A percentile compares a stretch with the other conserved stretches of the same genome.
Conservation (phyloP, 2,329 filamentous ascomycete genomes). For the Alternaria triticina region DNA sequence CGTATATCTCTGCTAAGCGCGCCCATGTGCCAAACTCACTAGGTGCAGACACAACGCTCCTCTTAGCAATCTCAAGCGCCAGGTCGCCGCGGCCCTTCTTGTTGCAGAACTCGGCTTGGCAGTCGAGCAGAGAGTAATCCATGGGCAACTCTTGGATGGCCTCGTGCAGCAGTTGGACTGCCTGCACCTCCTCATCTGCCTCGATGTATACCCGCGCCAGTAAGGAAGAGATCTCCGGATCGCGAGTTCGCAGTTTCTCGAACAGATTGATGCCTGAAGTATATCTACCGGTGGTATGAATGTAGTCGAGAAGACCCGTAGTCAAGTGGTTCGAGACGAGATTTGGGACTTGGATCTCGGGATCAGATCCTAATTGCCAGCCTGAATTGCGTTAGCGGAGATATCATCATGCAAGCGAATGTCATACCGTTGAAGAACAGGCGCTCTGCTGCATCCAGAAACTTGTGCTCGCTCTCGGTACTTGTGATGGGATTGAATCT, state of each 20-base stretch:
- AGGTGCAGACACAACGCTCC: conserved; percentile 91
- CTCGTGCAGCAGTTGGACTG: conserved; percentile 84
- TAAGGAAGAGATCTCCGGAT: conserved; percentile 91
- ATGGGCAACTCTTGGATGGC: conserved; percentile 90
- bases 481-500: conserved; percentile 97
- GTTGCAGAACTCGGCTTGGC: conserved; percentile 89
- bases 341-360: conserved; percentile 96
- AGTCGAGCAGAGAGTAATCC: conserved; percentile 96
- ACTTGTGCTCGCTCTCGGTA: conserved; percentile 97
- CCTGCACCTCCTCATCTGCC: conserved; percentile 97
- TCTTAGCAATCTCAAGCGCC: conserved; percentile 90
- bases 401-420: neutral
- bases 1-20: conserved; percentile 89
- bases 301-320: conserved; percentile 91
- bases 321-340: conserved; percentile 96
- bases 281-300: conserved; percentile 92
- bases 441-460: conserved; percentile 90
- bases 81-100: conserved; percentile 86
- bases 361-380: conserved; percentile 95
- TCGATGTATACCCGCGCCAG: conserved; percentile 90
- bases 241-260: conserved; percentile 88
- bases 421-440: conserved; percentile 85
- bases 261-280: conserved; percentile 97
- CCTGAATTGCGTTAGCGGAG: conserved; percentile 53
- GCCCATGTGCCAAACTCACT: conserved; percentile 99